A percentile compares a stretch with the other conserved stretches of the same genome.
These are phyloP conservation scores for Piper betle DNA, from an alignment of 164 flowering plant genomes.

Conservation along the genomic window DNA sequence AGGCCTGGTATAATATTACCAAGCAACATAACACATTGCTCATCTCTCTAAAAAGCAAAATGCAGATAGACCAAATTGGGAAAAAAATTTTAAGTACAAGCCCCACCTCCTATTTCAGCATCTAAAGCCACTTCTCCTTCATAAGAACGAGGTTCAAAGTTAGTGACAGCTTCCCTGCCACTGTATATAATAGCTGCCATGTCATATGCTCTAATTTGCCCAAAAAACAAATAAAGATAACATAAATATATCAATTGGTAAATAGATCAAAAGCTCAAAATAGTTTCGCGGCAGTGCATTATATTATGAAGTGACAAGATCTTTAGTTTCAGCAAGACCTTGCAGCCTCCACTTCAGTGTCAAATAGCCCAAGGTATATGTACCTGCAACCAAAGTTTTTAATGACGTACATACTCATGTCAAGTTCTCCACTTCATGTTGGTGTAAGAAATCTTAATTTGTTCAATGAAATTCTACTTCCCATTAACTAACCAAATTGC, in stretches of 20 bases:
- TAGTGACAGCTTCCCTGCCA: conserved; percentile 90
- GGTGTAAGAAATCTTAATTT: neutral
- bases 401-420: conserved; percentile 10
- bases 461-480: neutral
- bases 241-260: too few species aligned
- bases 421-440: neutral
- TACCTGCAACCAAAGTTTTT: conserved; percentile 69
- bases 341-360: conserved; percentile 94
- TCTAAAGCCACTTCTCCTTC: conserved; percentile 37
- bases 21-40: neutral
- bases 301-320: conserved; percentile 27
- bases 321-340: conserved; percentile 60
- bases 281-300: conserved; percentile 16
- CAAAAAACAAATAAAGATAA: conserved; percentile 29
- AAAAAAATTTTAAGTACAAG: neutral
- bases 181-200: conserved; percentile 83
- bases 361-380: conserved; percentile 93
- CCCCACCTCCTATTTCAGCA: conserved; percentile 35
- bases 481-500: too few species aligned
- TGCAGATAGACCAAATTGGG: neutral
- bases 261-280: conserved; percentile 20
- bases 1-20: conserved; percentile 20
- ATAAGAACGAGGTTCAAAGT: conserved; percentile 71
- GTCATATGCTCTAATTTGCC: conserved; percentile 89
- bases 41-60: neutral